phyloP scores from a whole-genome alignment of 2,329 filamentous ascomycete species.

The Botrytis deweyae region DNA sequence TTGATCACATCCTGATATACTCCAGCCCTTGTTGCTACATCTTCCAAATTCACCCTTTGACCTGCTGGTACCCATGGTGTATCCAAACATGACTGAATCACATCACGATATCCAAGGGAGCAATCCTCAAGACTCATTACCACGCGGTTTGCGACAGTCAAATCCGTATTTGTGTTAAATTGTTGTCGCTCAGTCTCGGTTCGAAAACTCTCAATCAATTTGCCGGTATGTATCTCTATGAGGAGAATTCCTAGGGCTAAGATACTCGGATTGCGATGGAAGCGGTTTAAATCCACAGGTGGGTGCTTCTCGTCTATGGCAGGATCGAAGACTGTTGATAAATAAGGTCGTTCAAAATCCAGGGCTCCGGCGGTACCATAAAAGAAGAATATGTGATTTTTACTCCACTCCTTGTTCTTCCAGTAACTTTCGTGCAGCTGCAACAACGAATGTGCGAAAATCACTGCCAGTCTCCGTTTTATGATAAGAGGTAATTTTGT shows the following conservation, averaged over 20 bases:
- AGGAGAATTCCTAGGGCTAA: slow-evolving; percentile 2
- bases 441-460: slow-evolving; percentile 5
- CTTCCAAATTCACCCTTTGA: slow-evolving; percentile 1
- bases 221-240: slow-evolving; percentile 1
- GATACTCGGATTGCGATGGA: slow-evolving; percentile 1
- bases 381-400: slow-evolving; percentile 8
- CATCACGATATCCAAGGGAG: slow-evolving; percentile 14
- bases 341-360: neutral
- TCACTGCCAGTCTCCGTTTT: slow-evolving; percentile 1
- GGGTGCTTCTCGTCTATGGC: neutral
- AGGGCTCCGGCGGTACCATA: neutral
- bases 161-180: slow-evolving; percentile 8
- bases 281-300: neutral
- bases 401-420: slow-evolving; percentile 7
- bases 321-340: neutral
- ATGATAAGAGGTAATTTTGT: neutral
- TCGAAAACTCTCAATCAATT: neutral
- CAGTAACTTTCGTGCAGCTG: slow-evolving; percentile 10
- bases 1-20: slow-evolving; percentile 9
- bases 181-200: neutral
- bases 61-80: slow-evolving; percentile 7
- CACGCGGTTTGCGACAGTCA: neutral
- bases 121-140: slow-evolving; percentile 3
- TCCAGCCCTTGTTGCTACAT: neutral
- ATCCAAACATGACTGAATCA: slow-evolving; percentile 4